Conservation (phyloP, 1,139 yeast genomes). For the Geotrichum restrictum region DNA sequence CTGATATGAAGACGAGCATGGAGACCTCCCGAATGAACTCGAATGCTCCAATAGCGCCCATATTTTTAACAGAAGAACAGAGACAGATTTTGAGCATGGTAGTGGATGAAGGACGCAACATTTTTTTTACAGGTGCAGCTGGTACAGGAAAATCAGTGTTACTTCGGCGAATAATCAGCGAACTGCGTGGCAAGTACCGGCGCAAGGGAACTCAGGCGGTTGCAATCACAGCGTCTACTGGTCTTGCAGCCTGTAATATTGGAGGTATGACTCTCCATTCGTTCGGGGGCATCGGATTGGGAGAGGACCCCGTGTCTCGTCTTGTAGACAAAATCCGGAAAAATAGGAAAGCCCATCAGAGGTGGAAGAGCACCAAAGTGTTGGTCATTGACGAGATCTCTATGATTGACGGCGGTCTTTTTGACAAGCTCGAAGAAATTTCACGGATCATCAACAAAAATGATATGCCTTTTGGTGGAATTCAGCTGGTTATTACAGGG, state of each 20-base stretch:
- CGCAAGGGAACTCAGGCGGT: slow-evolving; percentile 44
- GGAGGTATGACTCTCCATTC: slow-evolving; percentile 86
- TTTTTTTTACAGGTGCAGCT: slow-evolving; percentile 92
- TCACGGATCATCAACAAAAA: slow-evolving; percentile 55
- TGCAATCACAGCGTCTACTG: slow-evolving; percentile 89
- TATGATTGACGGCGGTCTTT: slow-evolving; percentile 74
- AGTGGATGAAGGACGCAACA: slow-evolving; percentile 47
- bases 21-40: not conserved
- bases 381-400: slow-evolving; percentile 82
- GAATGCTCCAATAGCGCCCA: slow-evolving; percentile 12
- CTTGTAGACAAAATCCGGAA: slow-evolving; percentile 53
- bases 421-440: slow-evolving; percentile 65
- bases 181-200: slow-evolving; percentile 47
- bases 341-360: slow-evolving; percentile 46
- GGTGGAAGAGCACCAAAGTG: slow-evolving; percentile 64
- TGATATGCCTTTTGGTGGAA: slow-evolving; percentile 76
- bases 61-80: slow-evolving; percentile 64
- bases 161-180: slow-evolving; percentile 63
- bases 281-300: slow-evolving; percentile 82
- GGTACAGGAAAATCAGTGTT: slow-evolving; percentile 92
- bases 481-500: slow-evolving; percentile 79
- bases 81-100: slow-evolving; percentile 62
- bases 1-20: not conserved
- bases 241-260: slow-evolving; percentile 86
- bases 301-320: slow-evolving; percentile 45